A percentile compares a stretch with the other conserved stretches of the same genome.
Conservation (phyloP, 805 yeast species). For the Candida andamanensis region DNA sequence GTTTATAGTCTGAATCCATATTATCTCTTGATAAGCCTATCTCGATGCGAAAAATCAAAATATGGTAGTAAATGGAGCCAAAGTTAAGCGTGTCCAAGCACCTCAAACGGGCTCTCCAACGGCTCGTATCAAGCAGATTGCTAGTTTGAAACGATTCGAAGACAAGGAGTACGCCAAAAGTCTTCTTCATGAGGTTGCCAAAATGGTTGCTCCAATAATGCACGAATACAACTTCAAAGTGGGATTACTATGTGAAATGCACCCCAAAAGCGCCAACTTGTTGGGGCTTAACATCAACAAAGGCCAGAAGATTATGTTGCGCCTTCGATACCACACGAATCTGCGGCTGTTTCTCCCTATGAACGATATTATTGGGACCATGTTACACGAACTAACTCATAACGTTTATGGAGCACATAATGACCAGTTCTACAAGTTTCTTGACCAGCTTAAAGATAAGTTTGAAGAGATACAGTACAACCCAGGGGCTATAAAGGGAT, state of each 20-base stretch:
- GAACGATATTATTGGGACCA: slow-evolving; percentile 67
- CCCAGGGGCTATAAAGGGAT: slow-evolving; percentile 31
- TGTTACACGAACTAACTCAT: slow-evolving; percentile 86
- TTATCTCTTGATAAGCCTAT: not conserved
- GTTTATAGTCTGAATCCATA: no score
- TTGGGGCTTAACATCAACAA: slow-evolving; percentile 79
- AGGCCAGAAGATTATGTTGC: slow-evolving; percentile 67
- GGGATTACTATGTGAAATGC: slow-evolving; percentile 70
- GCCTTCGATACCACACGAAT: slow-evolving; percentile 60
- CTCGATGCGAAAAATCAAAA: slow-evolving; percentile 1
- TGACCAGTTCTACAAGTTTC: slow-evolving; percentile 54
- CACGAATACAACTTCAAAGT: slow-evolving; percentile 61
- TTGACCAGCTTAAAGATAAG: slow-evolving; percentile 57
- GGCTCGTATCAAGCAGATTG: slow-evolving; percentile 30
- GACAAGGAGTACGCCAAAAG: slow-evolving; percentile 39
- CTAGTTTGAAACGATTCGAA: slow-evolving; percentile 29
- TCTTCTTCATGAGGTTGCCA: slow-evolving; percentile 64
- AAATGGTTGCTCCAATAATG: slow-evolving; percentile 74
- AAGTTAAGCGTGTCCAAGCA: slow-evolving; percentile 4
- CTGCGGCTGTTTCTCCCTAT: slow-evolving; percentile 54
- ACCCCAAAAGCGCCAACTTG: slow-evolving; percentile 59
- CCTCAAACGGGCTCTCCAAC: slow-evolving; percentile 29
- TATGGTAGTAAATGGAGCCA: slow-evolving; percentile 9
- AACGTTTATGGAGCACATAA: slow-evolving; percentile 80
- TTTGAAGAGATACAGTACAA: slow-evolving; percentile 42